These are phyloP conservation scores for Talaromyces sp. DNA, from an alignment of 2,329 filamentous ascomycete species.

Conservation along the genomic window DNA sequence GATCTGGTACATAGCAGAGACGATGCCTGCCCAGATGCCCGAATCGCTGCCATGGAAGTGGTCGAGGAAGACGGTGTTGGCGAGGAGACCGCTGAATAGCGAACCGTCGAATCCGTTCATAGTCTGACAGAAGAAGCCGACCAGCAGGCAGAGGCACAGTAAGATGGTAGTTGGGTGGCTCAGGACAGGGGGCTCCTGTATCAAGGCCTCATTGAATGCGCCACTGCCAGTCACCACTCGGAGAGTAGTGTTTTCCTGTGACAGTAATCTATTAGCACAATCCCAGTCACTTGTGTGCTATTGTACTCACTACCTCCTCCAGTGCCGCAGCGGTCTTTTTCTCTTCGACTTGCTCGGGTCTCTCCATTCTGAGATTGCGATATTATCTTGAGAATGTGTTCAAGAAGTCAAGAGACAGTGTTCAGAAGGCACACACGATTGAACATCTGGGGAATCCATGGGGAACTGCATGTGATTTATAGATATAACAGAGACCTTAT, in stretches of 20 bases:
- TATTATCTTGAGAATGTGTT: background rate
- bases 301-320: background rate
- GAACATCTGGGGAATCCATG: background rate
- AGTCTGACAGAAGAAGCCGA: constrained; percentile 48
- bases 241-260: constrained; percentile 9
- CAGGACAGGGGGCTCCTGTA: constrained; percentile 13
- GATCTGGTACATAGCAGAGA: constrained; percentile 49
- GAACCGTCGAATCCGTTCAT: constrained; percentile 60
- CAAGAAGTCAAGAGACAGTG: background rate
- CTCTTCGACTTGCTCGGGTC: background rate
- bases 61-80: constrained; percentile 46
- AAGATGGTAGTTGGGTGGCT: constrained; percentile 5
- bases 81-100: constrained; percentile 52
- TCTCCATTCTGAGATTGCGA: background rate
- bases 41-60: constrained; percentile 42
- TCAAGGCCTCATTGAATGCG: constrained; percentile 12
- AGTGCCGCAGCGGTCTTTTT: background rate
- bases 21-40: constrained; percentile 45
- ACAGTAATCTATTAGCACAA: background rate
- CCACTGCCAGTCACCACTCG: constrained; percentile 7
- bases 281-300: too few relatives aligned
- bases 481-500: background rate
- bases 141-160: constrained; percentile 8
- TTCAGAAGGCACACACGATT: background rate
- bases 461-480: background rate